Percentiles rank a stretch among this genome's conserved stretches.
These are phyloP conservation scores for Vitis amurensis DNA, from an alignment of 164 flowering plant genomes.

Conservation along the genomic window DNA sequence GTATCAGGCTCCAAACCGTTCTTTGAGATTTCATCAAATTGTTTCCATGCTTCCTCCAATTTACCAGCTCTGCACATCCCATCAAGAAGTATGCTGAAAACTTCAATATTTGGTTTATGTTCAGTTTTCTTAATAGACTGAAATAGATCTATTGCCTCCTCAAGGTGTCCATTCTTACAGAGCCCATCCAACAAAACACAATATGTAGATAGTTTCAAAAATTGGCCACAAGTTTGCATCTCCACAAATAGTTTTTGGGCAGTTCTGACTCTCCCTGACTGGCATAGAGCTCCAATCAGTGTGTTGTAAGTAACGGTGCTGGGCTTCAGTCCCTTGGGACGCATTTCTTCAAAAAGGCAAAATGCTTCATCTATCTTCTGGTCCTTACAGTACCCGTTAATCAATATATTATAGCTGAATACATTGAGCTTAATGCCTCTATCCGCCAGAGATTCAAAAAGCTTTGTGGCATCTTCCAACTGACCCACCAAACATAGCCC, in stretches of 20 bases:
- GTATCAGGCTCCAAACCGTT: not conserved
- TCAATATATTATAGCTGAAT: slow-evolving; percentile 8
- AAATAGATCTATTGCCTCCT: slow-evolving; percentile 4
- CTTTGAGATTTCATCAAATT: slow-evolving; percentile 1
- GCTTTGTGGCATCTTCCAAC: slow-evolving; percentile 5
- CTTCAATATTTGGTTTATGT: not conserved
- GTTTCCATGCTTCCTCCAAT: slow-evolving; percentile 8
- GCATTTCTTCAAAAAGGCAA: not conserved
- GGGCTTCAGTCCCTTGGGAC: not conserved
- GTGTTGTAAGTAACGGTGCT: not conserved
- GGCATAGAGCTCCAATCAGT: not conserved
- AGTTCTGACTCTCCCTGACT: not conserved
- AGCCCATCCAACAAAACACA: not conserved
- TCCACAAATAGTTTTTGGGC: not conserved
- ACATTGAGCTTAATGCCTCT: not conserved
- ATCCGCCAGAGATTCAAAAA: slow-evolving; percentile 5
- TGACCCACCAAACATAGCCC: slow-evolving; percentile 9
- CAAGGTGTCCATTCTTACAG: not conserved
- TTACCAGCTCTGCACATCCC: slow-evolving; percentile 16
- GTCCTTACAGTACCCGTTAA: slow-evolving; percentile 5
- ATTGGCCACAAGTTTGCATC: not conserved
- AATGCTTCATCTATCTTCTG: not conserved
- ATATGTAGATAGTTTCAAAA: not conserved
- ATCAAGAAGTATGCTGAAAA: slow-evolving; percentile 11
- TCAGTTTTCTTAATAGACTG: not conserved